Evolutionary conservation across 1,139 yeast genomes (phyloP).

Genomic region (Candida smagusa): DNA sequence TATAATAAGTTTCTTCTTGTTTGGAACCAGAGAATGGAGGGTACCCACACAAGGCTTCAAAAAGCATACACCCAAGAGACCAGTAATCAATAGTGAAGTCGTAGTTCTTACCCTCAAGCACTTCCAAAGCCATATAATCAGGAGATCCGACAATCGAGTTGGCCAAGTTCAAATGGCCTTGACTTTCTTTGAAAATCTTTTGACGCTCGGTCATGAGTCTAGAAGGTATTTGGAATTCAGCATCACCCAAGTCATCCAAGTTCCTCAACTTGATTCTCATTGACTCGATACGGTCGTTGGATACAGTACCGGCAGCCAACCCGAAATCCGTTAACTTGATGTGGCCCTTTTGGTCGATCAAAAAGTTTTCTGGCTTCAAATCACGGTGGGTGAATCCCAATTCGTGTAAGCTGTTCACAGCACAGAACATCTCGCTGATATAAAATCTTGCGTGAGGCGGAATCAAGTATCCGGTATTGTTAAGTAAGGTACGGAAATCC

Average conservation of each 20-base stretch:
- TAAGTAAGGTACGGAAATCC: conserved; percentile 90
- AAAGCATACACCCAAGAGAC: conserved; percentile 95
- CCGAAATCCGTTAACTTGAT: conserved; percentile 97
- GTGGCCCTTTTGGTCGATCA: conserved; percentile 93
- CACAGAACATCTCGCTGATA: conserved; percentile 92
- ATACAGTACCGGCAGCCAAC: conserved; percentile 92
- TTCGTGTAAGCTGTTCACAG: conserved; percentile 90
- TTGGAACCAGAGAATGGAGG: conserved; percentile 96
- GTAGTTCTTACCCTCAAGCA: conserved; percentile 87
- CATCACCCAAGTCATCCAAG: conserved; percentile 64
- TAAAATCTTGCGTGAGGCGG: conserved; percentile 97
- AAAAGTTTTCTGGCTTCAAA: conserved; percentile 93
- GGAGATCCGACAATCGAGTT: conserved; percentile 97
- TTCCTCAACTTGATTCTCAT: conserved; percentile 83
- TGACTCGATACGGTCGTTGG: conserved; percentile 89
- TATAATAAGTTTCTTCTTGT: conserved; percentile 92
- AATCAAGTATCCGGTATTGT: conserved; percentile 86
- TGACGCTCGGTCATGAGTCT: conserved; percentile 86
- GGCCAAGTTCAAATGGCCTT: conserved; percentile 69
- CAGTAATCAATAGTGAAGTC: conserved; percentile 97
- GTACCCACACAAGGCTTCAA: conserved; percentile 89
- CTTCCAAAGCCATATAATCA: conserved; percentile 98
- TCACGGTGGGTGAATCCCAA: conserved; percentile 97
- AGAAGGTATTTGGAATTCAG: conserved; percentile 66
- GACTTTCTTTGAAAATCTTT: conserved; percentile 71